A percentile compares a stretch with the other conserved stretches of the same genome.
These are phyloP conservation scores for Fusarium sp. DNA, from an alignment of 2,329 filamentous ascomycete species.

Conservation along the genomic window DNA sequence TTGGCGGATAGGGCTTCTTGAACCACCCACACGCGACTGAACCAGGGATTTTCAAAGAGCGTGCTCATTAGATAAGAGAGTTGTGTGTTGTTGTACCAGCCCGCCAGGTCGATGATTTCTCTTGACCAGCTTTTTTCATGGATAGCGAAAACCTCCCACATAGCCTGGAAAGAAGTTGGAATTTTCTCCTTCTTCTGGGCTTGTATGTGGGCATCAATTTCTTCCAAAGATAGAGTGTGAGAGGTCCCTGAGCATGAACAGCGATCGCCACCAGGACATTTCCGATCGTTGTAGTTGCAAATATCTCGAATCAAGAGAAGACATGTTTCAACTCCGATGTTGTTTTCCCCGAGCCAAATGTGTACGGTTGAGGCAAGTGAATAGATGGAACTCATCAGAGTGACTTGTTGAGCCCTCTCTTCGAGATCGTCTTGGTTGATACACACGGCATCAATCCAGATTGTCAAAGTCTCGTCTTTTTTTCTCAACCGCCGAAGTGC, in stretches of 20 bases:
- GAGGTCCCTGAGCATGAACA: constrained; percentile 17
- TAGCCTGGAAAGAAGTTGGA: constrained; percentile 3
- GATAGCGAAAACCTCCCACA: constrained; percentile 24
- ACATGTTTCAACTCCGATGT: constrained; percentile 1
- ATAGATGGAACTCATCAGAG: constrained; percentile 31
- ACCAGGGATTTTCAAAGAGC: constrained; percentile 29
- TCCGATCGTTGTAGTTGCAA: constrained; percentile 12
- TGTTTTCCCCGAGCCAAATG: constrained; percentile 31
- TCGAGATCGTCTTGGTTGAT: constrained; percentile 34
- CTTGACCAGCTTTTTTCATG: constrained; percentile 8
- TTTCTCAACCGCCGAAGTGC: constrained; percentile 8
- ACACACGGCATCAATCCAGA: constrained; percentile 38
- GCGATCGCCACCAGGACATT: neutral
- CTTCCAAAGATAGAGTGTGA: neutral
- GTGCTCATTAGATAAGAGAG: constrained; percentile 26
- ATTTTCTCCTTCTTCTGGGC: neutral
- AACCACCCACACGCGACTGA: constrained; percentile 24
- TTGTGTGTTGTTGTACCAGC: constrained; percentile 19
- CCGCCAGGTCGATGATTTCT: constrained; percentile 26
- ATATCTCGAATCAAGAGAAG: constrained; percentile 23
- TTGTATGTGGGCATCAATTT: neutral
- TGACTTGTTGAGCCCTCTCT: constrained; percentile 32
- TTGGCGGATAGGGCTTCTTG: constrained; percentile 28
- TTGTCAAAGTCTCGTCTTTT: neutral
- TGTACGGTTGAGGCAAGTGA: neutral